Base-by-base conservation (phyloP, 257 asterid species). In the Solanum neorickii region DNA sequence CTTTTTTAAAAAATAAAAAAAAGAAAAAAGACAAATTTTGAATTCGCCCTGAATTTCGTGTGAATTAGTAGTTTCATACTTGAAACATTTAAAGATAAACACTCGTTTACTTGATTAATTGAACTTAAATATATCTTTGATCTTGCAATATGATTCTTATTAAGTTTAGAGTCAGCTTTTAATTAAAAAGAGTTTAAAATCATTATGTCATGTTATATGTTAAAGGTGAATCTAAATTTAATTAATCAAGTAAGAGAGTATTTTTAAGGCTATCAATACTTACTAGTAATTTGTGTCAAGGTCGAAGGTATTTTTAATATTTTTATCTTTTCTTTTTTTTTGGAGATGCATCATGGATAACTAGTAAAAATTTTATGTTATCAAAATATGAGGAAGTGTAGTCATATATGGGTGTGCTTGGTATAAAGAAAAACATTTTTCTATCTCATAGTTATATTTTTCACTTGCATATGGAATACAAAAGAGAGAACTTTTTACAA, bases 231-330 rank as follows among this genome's bases (percentile, higher is more conserved):
- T 52, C 23, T 52, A 52, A 46, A 9, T 47, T 52, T 6, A 52
- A 3, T 52, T 52, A 52, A 18, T 52, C 62, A 18, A 52, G 1
- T 2, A 49, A 0, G 12, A 0, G 2, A 20, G 0, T 47, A 1
- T 52, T 52, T 52, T 6, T 52, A 52, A 52, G 3, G 3, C 60
- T 16, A 6, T 16, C 23, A 52, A 52, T 6, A 16, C 9, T 49
- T 14, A 13, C 59, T 14, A 49, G 1, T 47, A 52, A 52, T 52
- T 52, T 16, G 23, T 9, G 1, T 1, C 62, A 18, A 52, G 0
- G 20, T 18, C 1, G 18, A 3, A 1, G 9, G 1, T 56, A 3
- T 56, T 18, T 18, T 18, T 11, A 56, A 56, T 56, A 56, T 7
- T 56, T 52, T 1, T 16, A 18, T 56, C 3, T 6, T 52, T 18